These are phyloP conservation scores for Ophiosphaerella herpotricha DNA, from an alignment of 2,329 filamentous ascomycete genomes.

Conservation along the genomic window DNA sequence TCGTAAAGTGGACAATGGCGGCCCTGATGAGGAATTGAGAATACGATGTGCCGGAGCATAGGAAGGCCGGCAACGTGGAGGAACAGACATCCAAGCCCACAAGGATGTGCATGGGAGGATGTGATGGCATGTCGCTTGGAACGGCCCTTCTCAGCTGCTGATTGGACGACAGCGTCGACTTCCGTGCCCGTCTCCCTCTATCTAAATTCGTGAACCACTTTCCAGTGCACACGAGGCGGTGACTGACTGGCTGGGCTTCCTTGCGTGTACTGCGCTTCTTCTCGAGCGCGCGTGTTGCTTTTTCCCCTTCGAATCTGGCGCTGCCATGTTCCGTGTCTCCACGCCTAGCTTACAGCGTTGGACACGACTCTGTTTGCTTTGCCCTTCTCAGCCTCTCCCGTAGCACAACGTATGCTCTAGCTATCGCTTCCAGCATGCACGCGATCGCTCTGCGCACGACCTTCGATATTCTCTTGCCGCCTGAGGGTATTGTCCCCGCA, in stretches of 20 bases:
- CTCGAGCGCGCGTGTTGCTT: slow-evolving; percentile 7
- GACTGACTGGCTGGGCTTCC: slow-evolving; percentile 30
- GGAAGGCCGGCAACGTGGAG: slow-evolving; percentile 7
- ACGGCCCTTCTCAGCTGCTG: slow-evolving; percentile 7
- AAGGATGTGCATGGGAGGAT: slow-evolving; percentile 11
- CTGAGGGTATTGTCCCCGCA: slow-evolving; percentile 23
- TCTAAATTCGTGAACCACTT: slow-evolving; percentile 19
- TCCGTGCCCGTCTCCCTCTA: slow-evolving; percentile 16
- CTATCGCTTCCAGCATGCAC: slow-evolving; percentile 44
- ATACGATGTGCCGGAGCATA: neutral
- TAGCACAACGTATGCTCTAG: slow-evolving; percentile 37
- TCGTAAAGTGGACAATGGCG: neutral
- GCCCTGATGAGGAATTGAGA: too few relatives aligned
- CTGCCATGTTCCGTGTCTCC: slow-evolving; percentile 29
- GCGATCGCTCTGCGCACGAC: slow-evolving; percentile 39
- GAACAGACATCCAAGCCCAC: slow-evolving; percentile 6
- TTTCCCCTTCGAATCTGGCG: slow-evolving; percentile 18
- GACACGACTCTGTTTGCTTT: slow-evolving; percentile 30
- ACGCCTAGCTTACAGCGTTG: slow-evolving; percentile 8
- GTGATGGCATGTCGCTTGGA: slow-evolving; percentile 3
- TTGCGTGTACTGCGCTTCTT: slow-evolving; percentile 14
- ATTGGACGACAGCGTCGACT: slow-evolving; percentile 22
- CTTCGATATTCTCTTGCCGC: slow-evolving; percentile 24
- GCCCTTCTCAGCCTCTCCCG: slow-evolving; percentile 32
- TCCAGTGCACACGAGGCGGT: slow-evolving; percentile 30